phyloP scores from a whole-genome alignment of 768 basidiomycete genomes.

The Hydnum rufescens region DNA sequence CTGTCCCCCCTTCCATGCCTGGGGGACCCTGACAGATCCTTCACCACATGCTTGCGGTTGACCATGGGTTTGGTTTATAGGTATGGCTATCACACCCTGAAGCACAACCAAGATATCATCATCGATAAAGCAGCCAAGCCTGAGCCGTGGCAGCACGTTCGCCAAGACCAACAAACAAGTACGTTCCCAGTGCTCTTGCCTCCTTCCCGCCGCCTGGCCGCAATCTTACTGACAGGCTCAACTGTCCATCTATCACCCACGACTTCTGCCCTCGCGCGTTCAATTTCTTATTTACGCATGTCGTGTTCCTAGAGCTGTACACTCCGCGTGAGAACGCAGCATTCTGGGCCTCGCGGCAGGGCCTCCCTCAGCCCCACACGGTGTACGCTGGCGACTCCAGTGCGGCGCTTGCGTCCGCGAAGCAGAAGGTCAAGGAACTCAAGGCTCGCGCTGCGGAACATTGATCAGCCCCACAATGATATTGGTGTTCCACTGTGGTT shows the following conservation, averaged over 20 bases:
- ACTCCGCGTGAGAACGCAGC: background rate
- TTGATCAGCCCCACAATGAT: too few species aligned
- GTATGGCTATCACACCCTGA: slow-evolving; percentile 4
- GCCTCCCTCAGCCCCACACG: background rate
- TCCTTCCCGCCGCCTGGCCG: background rate
- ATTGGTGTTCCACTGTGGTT: too few species aligned
- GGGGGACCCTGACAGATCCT: too few species aligned
- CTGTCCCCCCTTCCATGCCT: too few species aligned
- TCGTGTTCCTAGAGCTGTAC: background rate
- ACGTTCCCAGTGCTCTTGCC: background rate
- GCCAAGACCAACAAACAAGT: slow-evolving; percentile 11
- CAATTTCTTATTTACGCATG: background rate
- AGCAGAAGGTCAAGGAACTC: slow-evolving; percentile 1
- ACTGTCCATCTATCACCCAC: background rate
- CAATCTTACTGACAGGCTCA: background rate
- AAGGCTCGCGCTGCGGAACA: background rate
- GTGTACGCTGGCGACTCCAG: background rate
- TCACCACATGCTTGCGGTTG: too few species aligned
- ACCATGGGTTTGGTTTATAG: background rate
- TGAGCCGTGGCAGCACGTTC: slow-evolving; percentile 10
- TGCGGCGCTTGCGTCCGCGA: background rate
- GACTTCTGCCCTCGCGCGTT: background rate
- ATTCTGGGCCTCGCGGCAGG: background rate
- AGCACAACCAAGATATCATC: slow-evolving; percentile 7
- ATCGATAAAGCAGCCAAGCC: slow-evolving; percentile 8